Evolutionary conservation across 108 stramenopile genomes (phyloP), one percentile per base, ranked within the genome.

Genomic region (Cyclotella atomus): DNA sequence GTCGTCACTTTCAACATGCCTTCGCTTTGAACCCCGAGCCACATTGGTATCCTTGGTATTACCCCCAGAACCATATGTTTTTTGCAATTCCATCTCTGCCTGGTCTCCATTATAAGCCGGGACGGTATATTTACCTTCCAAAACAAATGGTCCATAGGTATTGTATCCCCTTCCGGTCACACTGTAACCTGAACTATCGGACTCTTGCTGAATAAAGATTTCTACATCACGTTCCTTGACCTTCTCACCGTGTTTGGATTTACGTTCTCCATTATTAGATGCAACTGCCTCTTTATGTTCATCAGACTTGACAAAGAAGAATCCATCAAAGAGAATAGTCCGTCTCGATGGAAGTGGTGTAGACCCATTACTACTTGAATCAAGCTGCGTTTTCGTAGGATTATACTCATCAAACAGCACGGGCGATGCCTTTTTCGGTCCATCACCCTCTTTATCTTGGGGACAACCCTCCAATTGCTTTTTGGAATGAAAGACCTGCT

Each of bases 211-310:
- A 6, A 68, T 24, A 25, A 68, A 53, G 8, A 83, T 35, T 75
- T 83, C 83, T 19, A 83, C 77, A 75, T 83, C 83, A 0, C 67
- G 62, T 36, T 83, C 83, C 29, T 75, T 74, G n/a, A 83, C 69
- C 52, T 59, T 78, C 61, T 79, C 69, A 19, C 67, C 56, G 20
- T 69, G 53, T 9, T 56, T 35, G 0, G 12, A 27, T 29, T 44
- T 20, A 15, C 54, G 67, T 36, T 65, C 34, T 12, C 47, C 36
- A 34, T 41, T 61, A 9, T 36, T 15, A 6, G 1, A 0, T 12
- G 1, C 25, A 32, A 29, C 30, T 57, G 52, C 52, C 49, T 71
- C 67, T 70, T 55, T 38, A 9, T 14, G 41, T 3, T 15, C 21
- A 41, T 57, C 23, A 38, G 46, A 34, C 23, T 27, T 46, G 30